Conservation (phyloP, 768 basidiomycete species). For the Phanerodontia chrysosporium region DNA sequence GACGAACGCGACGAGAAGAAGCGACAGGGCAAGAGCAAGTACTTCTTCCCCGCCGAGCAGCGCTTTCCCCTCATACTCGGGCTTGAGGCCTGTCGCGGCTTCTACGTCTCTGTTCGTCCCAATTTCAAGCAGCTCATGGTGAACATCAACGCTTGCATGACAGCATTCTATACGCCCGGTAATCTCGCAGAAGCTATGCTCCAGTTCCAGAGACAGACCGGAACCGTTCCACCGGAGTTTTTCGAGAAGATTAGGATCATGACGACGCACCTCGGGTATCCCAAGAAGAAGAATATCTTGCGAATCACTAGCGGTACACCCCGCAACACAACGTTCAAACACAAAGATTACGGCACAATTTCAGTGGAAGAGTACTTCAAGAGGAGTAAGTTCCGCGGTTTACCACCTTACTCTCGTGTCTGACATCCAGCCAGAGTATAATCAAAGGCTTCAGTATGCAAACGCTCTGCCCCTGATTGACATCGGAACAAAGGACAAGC, state of each 20-base stretch:
- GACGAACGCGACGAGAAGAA: neutral
- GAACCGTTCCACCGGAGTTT: conserved; percentile 45
- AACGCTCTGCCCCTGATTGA: conserved; percentile 35
- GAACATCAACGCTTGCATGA: conserved; percentile 52
- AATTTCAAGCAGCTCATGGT: conserved; percentile 46
- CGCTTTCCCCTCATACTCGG: conserved; percentile 30
- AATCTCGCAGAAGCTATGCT: conserved; percentile 58
- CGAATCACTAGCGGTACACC: conserved; percentile 19
- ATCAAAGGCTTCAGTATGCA: conserved; percentile 40
- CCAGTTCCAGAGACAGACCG: conserved; percentile 42
- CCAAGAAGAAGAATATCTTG: conserved; percentile 39
- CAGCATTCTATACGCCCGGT: conserved; percentile 52
- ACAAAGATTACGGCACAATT: conserved; percentile 45
- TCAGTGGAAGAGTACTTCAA: conserved; percentile 63
- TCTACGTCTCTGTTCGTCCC: conserved; percentile 48
- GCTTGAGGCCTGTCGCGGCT: conserved; percentile 43
- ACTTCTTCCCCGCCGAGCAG: conserved; percentile 46
- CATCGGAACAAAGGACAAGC: conserved; percentile 26
- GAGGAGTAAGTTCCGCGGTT: conserved; percentile 43
- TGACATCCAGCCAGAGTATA: conserved; percentile 45
- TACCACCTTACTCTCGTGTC: conserved; percentile 23
- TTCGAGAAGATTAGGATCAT: conserved; percentile 53
- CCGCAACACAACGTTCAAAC: conserved; percentile 41
- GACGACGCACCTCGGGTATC: conserved; percentile 53
- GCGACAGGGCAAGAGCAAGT: conserved; percentile 49